phyloP scores from a whole-genome alignment of 176 grass and related monocot genomes.

The Cenchrus purpureus region DNA sequence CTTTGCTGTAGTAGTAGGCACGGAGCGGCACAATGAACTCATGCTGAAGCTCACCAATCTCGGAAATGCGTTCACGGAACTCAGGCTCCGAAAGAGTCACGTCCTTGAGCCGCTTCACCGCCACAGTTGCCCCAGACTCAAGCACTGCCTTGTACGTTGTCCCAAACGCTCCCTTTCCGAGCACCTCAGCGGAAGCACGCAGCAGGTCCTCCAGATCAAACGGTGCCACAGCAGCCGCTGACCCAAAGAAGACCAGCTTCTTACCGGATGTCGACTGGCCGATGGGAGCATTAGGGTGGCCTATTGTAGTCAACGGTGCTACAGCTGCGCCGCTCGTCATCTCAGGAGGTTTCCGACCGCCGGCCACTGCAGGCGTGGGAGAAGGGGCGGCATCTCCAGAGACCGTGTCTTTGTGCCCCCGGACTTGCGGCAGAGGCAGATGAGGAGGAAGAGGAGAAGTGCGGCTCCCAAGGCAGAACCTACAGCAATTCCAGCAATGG shows the following conservation, averaged over 20 bases:
- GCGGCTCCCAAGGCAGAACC: conserved; percentile 45
- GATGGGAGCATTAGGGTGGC: conserved; percentile 30
- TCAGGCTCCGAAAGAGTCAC: conserved; percentile 65
- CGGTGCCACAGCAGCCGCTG: conserved; percentile 34
- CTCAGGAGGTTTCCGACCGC: conserved; percentile 40
- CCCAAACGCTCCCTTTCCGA: conserved; percentile 83
- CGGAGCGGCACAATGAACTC: conserved; percentile 73
- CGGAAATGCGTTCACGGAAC: conserved; percentile 60
- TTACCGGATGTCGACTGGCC: conserved; percentile 52
- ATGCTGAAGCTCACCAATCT: conserved; percentile 61
- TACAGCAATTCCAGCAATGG: conserved; percentile 68
- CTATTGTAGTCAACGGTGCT: conserved; percentile 29
- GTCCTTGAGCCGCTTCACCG: conserved; percentile 78
- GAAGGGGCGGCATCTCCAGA: conserved; percentile 38
- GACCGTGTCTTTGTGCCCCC: conserved; percentile 47
- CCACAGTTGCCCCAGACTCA: conserved; percentile 63
- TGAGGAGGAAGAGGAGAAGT: conserved; percentile 53
- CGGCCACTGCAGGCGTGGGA: neutral
- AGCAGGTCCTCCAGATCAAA: conserved; percentile 77
- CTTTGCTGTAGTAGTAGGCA: conserved; percentile 90
- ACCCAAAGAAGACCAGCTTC: conserved; percentile 71
- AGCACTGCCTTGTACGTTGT: conserved; percentile 77
- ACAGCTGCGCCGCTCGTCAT: conserved; percentile 19
- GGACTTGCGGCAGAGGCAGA: conserved; percentile 58
- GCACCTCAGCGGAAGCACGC: conserved; percentile 69